Conservation (phyloP, 768 basidiomycete species). For the Tulasnella sp. region DNA sequence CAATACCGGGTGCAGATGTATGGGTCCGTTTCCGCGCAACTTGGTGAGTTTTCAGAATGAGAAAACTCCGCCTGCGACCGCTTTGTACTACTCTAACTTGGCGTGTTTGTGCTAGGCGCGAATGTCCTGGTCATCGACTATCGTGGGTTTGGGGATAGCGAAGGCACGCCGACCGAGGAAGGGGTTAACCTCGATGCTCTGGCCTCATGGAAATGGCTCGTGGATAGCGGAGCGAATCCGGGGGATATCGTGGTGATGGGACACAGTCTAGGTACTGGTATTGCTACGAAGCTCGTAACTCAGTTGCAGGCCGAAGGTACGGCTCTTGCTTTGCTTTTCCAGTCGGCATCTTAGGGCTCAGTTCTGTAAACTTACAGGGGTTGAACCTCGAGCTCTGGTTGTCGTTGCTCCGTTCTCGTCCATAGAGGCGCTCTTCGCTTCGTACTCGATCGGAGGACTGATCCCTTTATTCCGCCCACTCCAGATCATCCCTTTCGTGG, state of each 20-base stretch:
- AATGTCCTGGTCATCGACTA: conserved; percentile 90
- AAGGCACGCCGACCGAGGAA: conserved; percentile 66
- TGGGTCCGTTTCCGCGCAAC: conserved; percentile 56
- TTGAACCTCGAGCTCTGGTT: conserved; percentile 45
- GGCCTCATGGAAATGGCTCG: conserved; percentile 76
- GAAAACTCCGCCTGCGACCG: background rate
- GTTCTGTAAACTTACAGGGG: conserved; percentile 8
- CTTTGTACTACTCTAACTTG: background rate
- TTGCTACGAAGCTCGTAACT: conserved; percentile 47
- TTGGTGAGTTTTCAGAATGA: conserved; percentile 33
- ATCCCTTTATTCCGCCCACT: conserved; percentile 72
- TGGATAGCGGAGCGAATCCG: conserved; percentile 51
- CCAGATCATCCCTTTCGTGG: conserved; percentile 54
- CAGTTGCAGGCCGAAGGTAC: conserved; percentile 42
- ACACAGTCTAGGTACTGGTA: conserved; percentile 86
- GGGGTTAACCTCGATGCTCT: conserved; percentile 69
- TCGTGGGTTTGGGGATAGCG: conserved; percentile 86
- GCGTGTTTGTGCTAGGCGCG: conserved; percentile 36
- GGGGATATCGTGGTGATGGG: conserved; percentile 71
- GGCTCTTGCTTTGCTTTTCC: conserved; percentile 5
- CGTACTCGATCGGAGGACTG: conserved; percentile 60
- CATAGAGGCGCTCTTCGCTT: conserved; percentile 56
- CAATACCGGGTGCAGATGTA: conserved; percentile 65
- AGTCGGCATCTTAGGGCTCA: background rate
- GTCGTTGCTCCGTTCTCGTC: conserved; percentile 57